phyloP scores from a whole-genome alignment of 2,329 filamentous ascomycete species.

The Cordyceps tenuipes region DNA sequence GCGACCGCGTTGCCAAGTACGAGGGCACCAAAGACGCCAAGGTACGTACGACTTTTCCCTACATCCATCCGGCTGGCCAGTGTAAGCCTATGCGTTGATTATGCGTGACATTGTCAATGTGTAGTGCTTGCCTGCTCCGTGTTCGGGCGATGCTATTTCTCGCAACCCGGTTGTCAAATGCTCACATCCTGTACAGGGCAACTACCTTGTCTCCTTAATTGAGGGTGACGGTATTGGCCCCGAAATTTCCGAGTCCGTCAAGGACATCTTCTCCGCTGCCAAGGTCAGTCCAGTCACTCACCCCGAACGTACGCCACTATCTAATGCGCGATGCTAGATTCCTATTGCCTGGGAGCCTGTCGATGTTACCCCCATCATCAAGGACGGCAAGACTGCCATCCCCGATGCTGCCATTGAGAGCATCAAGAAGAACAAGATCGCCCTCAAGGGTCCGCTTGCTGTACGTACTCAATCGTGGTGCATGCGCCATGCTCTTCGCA shows the following conservation, averaged over 20 bases:
- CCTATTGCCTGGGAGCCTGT: constrained; percentile 96
- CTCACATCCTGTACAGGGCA: constrained; percentile 53
- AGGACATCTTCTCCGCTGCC: constrained; percentile 95
- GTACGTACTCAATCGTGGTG: constrained; percentile 41
- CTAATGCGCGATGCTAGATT: constrained; percentile 43
- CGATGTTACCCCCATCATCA: constrained; percentile 87
- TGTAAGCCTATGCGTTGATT: background rate
- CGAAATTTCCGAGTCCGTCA: constrained; percentile 95
- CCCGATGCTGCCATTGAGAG: constrained; percentile 87
- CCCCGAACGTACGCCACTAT: background rate
- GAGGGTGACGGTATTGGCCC: constrained; percentile 99
- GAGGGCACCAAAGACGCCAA: constrained; percentile 80
- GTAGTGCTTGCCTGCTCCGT: background rate
- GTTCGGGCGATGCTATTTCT: background rate
- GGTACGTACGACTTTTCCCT: constrained; percentile 61
- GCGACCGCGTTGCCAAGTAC: constrained; percentile 82
- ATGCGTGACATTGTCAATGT: background rate
- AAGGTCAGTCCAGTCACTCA: constrained; percentile 50
- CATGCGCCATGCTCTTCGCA: background rate
- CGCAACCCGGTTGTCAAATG: constrained; percentile 12
- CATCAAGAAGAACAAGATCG: constrained; percentile 92
- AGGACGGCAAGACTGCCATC: constrained; percentile 93
- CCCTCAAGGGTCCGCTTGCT: constrained; percentile 94
- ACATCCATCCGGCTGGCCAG: background rate
- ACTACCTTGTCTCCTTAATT: constrained; percentile 92